A percentile compares a stretch with the other conserved stretches of the same genome.
Evolutionary conservation across 2,329 filamentous ascomycete species (phyloP).

Genomic region (Fusarium protoensiforme): DNA sequence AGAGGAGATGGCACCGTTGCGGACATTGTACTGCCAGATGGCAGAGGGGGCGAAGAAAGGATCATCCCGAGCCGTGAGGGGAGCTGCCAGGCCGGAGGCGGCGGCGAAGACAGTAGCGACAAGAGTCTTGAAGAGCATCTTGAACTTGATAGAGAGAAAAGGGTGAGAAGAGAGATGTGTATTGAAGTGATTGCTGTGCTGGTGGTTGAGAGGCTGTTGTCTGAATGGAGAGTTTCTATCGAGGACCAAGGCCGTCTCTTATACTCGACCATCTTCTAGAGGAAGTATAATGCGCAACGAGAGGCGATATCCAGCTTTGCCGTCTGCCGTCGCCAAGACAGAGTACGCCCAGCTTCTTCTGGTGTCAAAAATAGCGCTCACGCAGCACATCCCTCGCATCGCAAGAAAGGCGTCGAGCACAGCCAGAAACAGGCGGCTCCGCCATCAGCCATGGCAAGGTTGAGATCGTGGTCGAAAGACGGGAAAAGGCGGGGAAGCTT

Average conservation of each 20-base stretch:
- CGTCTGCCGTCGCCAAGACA: background rate
- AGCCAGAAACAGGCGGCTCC: slow-evolving; percentile 8
- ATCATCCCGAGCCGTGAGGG: slow-evolving; percentile 24
- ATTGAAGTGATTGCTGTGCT: background rate
- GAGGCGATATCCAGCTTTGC: background rate
- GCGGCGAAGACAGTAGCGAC: slow-evolving; percentile 30
- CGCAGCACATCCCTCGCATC: background rate
- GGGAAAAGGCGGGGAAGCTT: slow-evolving; percentile 3
- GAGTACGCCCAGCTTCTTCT: background rate
- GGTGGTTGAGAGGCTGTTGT: background rate
- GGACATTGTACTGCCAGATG: slow-evolving; percentile 36
- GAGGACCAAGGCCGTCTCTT: background rate
- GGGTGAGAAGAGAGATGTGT: background rate
- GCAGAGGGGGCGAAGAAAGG: slow-evolving; percentile 37
- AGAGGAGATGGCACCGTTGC: slow-evolving; percentile 36
- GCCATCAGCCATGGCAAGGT: slow-evolving; percentile 1
- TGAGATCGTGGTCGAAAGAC: background rate
- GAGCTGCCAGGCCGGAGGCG: slow-evolving; percentile 31
- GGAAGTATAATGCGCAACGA: background rate
- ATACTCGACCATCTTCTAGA: background rate
- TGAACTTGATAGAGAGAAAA: background rate
- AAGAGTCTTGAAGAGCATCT: slow-evolving; percentile 40
- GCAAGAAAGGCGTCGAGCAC: background rate
- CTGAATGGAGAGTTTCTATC: background rate
- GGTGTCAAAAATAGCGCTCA: slow-evolving; percentile 14